Percentiles rank a stretch among this genome's conserved stretches.
These are phyloP conservation scores for Phytopythium montanum DNA, from an alignment of 352 stramenopile species.

Conservation along the genomic window DNA sequence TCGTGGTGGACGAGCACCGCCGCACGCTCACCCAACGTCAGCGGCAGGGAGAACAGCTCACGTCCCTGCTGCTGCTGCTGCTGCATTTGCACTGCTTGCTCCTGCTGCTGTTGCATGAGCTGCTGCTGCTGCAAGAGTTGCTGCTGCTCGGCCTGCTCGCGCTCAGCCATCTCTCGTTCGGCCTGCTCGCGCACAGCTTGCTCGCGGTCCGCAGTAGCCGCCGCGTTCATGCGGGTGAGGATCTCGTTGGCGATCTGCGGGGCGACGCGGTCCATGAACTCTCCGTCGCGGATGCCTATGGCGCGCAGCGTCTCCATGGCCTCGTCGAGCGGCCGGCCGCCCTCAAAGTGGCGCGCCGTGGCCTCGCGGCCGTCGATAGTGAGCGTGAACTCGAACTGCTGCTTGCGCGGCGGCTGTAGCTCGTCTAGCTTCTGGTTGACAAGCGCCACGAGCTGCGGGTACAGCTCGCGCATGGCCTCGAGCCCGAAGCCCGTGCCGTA, in stretches of 20 bases:
- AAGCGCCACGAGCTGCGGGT: conserved; percentile 53
- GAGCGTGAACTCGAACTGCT: conserved; percentile 57
- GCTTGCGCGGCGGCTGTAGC: conserved; percentile 43
- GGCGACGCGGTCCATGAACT: conserved; percentile 45
- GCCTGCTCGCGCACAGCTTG: not conserved
- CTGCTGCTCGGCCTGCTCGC: not conserved
- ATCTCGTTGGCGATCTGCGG: conserved; percentile 67
- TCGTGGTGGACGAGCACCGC: conserved; percentile 63
- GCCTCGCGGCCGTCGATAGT: conserved; percentile 45
- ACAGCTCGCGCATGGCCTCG: conserved; percentile 61
- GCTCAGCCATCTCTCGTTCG: not conserved
- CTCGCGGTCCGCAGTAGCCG: not conserved
- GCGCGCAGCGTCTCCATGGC: conserved; percentile 41
- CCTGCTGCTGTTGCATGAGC: conserved; percentile 4
- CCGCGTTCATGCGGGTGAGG: conserved; percentile 33
- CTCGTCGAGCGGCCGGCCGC: conserved; percentile 50
- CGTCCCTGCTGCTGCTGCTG: conserved; percentile 15
- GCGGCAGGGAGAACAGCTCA: conserved; percentile 66
- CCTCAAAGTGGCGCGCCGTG: conserved; percentile 67
- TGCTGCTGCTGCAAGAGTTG: conserved; percentile 5
- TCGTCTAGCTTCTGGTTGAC: conserved; percentile 57
- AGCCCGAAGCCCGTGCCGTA: conserved; percentile 49
- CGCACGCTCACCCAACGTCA: conserved; percentile 49
- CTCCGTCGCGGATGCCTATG: conserved; percentile 40
- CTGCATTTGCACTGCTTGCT: conserved; percentile 6